Evolutionary conservation across 768 basidiomycete genomes (phyloP), one percentile per base, ranked within the genome.

Genomic region (Termitomyces sp.): DNA sequence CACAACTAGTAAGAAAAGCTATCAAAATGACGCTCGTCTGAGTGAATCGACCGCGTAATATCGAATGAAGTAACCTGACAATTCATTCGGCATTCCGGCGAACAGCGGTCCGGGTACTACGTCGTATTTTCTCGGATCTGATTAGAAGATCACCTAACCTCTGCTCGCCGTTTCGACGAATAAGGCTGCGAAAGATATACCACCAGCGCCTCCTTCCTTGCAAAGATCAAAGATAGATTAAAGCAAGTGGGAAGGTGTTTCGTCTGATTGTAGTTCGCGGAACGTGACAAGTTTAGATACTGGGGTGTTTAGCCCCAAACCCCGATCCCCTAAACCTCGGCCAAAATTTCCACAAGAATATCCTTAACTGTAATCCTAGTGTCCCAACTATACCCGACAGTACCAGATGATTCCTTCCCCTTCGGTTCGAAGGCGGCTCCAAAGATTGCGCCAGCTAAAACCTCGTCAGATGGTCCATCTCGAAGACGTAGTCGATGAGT

Each of bases 401-500:
- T 54, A 26, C 20, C 20, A 37, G 31, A 39, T 20, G 51, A n/a
- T 47, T 27, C 36, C 50, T 60, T 39, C 46, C 18, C 37, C 54
- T 39, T 22, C 46, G 36, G 62, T 70, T 72, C 61, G 70, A 79
- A 79, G 61, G 79, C 63, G 14, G 86, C 87, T 29, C 85, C 82
- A 64, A 78, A 85, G 58, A 86, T 67, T 3, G 81, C 77, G 59
- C 88, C 83, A 8, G 82, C 82, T 56, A 92, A 68, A 3, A 90
- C 70, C 66, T 92, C 87, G 57, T 90, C 87, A 58, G 82, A 75
- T 1, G 87, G 87, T 1, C 87, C 83, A 66, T 84, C 79, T 37
- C 89, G 77, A 55, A 90, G 79, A 50, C 86, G 76, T 59, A 93
- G 65, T 12, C 91, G 85, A 71, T 93, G 91, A 7, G 87, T 85